phyloP scores from a whole-genome alignment of 805 yeast genomes.

The Suhomyces sp. region DNA sequence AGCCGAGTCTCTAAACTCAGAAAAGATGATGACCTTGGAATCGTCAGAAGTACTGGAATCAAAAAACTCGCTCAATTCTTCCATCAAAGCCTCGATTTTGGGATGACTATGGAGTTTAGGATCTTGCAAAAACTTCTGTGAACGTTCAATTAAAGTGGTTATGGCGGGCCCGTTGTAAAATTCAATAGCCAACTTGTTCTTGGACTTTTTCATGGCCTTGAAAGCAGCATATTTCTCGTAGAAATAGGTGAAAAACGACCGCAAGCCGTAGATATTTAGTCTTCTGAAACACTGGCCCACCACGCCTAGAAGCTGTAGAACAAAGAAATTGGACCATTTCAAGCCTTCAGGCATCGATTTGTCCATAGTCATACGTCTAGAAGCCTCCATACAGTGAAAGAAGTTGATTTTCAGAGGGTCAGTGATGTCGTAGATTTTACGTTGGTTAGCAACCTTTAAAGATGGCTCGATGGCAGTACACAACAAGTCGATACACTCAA shows the following conservation, averaged over 20 bases:
- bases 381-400: constrained; percentile 67
- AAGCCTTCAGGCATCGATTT: constrained; percentile 60
- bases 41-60: constrained; percentile 34
- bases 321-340: constrained; percentile 68
- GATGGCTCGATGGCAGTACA: constrained; percentile 68
- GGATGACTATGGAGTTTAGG: constrained; percentile 59
- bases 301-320: constrained; percentile 59
- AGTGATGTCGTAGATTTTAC: constrained; percentile 58
- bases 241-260: constrained; percentile 70
- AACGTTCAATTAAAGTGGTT: constrained; percentile 38
- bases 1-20: constrained; percentile 88
- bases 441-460: constrained; percentile 58
- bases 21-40: constrained; percentile 81
- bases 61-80: constrained; percentile 59
- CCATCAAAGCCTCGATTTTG: constrained; percentile 59
- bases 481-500: constrained; percentile 51
- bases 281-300: constrained; percentile 71
- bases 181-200: constrained; percentile 57
- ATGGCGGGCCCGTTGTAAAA: constrained; percentile 57
- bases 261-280: constrained; percentile 77
- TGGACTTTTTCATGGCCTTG: constrained; percentile 57
- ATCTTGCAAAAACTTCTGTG: constrained; percentile 43
- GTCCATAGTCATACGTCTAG: constrained; percentile 54
- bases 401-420: constrained; percentile 70
- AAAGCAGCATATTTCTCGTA: constrained; percentile 54